Evolutionary conservation across 2,329 filamentous ascomycete genomes (phyloP).

Genomic region (Fusarium torulosum): DNA sequence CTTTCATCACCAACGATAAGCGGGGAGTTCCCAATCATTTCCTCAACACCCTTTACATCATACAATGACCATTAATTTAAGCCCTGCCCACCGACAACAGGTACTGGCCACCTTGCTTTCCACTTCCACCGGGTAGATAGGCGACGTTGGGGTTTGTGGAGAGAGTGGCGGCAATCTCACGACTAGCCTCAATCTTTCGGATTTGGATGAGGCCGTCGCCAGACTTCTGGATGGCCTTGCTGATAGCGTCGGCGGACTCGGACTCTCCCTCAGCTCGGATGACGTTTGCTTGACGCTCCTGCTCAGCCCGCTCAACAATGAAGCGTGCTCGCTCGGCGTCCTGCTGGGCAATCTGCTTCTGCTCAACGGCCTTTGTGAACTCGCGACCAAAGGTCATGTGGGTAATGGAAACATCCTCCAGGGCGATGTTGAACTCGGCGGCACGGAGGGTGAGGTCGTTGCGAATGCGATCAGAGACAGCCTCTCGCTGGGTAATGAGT

Average conservation of each 20-base stretch:
- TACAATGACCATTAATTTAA: constrained; percentile 39
- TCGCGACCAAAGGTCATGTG: constrained; percentile 99
- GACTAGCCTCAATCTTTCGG: constrained; percentile 95
- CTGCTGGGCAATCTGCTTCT: constrained; percentile 99
- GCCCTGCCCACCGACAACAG: constrained; percentile 65
- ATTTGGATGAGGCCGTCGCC: constrained; percentile 97
- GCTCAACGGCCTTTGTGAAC: constrained; percentile 98
- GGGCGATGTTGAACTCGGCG: constrained; percentile 97
- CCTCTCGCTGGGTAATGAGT: constrained; percentile 98
- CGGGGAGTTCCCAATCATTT: constrained; percentile 51
- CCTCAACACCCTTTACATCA: constrained; percentile 36
- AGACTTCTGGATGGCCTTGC: constrained; percentile 90
- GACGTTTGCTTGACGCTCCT: constrained; percentile 98
- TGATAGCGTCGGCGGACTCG: constrained; percentile 95
- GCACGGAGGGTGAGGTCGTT: constrained; percentile 92
- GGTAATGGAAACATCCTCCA: constrained; percentile 98
- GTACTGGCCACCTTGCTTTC: constrained; percentile 70
- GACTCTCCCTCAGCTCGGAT: constrained; percentile 98
- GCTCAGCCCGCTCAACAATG: constrained; percentile 98
- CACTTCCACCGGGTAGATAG: constrained; percentile 86
- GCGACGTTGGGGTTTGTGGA: constrained; percentile 94
- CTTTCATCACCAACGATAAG: constrained; percentile 51
- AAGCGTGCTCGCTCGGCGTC: constrained; percentile 97
- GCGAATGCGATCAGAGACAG: constrained; percentile 94
- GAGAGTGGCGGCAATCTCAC: constrained; percentile 93